Percentiles rank a stretch among this genome's conserved stretches.
These are phyloP conservation scores for Phallus indusiatus DNA, from an alignment of 768 basidiomycete species.

Conservation along the genomic window DNA sequence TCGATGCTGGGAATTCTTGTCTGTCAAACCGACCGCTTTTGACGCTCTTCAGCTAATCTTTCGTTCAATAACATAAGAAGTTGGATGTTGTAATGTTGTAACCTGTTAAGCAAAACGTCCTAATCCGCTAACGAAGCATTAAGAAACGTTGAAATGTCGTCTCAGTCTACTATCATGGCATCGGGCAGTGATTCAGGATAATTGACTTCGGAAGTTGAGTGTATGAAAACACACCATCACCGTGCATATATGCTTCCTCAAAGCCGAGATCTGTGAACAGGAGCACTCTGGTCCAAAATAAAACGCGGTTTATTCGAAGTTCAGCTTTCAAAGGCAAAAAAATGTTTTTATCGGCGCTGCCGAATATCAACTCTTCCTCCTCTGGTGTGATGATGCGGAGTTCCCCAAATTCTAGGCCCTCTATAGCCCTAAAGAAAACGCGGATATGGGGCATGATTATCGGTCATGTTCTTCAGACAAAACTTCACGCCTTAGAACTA, in stretches of 20 bases:
- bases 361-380: conserved; percentile 36
- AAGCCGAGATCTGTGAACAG: conserved; percentile 50
- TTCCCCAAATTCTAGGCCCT: conserved; percentile 36
- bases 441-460: too few relatives aligned
- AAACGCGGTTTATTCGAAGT: not conserved
- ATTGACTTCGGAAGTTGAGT: too few relatives aligned
- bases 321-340: not conserved
- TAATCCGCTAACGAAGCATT: too few relatives aligned
- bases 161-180: too few relatives aligned
- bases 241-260: conserved; percentile 70
- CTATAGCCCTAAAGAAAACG: conserved; percentile 16
- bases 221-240: conserved; percentile 44
- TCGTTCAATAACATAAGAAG: too few relatives aligned
- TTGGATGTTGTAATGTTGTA: too few relatives aligned
- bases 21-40: too few relatives aligned
- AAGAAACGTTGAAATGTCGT: too few relatives aligned
- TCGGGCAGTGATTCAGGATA: too few relatives aligned
- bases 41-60: too few relatives aligned
- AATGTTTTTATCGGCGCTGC: conserved; percentile 14
- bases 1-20: too few relatives aligned
- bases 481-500: not conserved
- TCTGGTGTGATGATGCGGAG: conserved; percentile 35
- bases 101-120: too few relatives aligned
- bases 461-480: not conserved
- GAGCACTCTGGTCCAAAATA: conserved; percentile 6